These are phyloP conservation scores for Candida broadrunensis DNA, from an alignment of 805 yeast species.

Conservation along the genomic window DNA sequence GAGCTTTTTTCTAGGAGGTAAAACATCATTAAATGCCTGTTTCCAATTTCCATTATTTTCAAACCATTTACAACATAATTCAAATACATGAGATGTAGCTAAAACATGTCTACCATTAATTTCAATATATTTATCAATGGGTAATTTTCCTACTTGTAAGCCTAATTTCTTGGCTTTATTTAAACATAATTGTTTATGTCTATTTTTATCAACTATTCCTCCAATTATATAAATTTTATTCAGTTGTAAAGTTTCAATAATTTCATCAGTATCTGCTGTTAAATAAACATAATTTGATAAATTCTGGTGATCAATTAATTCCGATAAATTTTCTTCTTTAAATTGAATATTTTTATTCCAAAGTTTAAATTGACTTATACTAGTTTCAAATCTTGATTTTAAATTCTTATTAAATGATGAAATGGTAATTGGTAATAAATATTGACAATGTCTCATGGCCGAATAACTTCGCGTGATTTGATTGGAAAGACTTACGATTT, in stretches of 20 bases:
- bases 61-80: conserved; percentile 75
- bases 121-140: conserved; percentile 80
- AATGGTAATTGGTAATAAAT: conserved; percentile 57
- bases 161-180: conserved; percentile 77
- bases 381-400: conserved; percentile 63
- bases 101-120: conserved; percentile 84
- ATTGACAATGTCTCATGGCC: conserved; percentile 60
- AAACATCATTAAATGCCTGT: conserved; percentile 76
- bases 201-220: conserved; percentile 93
- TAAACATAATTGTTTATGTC: conserved; percentile 77
- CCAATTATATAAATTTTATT: conserved; percentile 84
- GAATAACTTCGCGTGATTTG: conserved; percentile 85
- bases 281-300: conserved; percentile 56
- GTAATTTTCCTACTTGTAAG: conserved; percentile 71
- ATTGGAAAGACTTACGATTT: conserved; percentile 63
- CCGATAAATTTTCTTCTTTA: conserved; percentile 29
- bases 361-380: conserved; percentile 51
- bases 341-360: conserved; percentile 67
- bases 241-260: conserved; percentile 58
- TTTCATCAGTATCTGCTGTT: conserved; percentile 83
- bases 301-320: conserved; percentile 24
- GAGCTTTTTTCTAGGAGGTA: conserved; percentile 71
- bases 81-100: conserved; percentile 95
- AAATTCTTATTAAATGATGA: conserved; percentile 66
- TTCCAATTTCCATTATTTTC: conserved; percentile 76